Base-by-base conservation (phyloP, 2,329 filamentous ascomycete species). In the Pestalotiopsis sp. region DNA sequence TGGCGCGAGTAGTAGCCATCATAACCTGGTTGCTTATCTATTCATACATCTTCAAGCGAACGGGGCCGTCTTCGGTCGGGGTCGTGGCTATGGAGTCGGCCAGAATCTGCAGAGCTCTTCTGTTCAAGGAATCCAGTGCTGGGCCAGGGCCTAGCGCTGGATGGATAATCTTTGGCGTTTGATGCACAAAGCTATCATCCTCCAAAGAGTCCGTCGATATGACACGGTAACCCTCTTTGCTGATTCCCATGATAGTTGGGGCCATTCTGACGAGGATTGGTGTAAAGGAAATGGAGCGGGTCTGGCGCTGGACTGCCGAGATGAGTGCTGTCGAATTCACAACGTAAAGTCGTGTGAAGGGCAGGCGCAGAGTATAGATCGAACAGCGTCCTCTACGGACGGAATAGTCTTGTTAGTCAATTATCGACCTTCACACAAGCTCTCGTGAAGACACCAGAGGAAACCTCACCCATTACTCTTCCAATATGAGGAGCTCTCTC, bases 1-100 rank as follows among this genome's bases (percentile, higher is more conserved):
- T 67, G 11, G 13, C 39, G 1, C 11, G 31, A 27, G 71, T 68
- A 11, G n/a, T n/a, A 3, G 67, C 64, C 23, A 69, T 66, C 64
- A 71, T 68, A 17, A 60, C 57, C 25, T 36, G 4, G 2, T n/a
- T 1, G 3, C 11, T 13, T 14, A 11, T 14, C 63, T n/a, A 67
- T 65, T 39, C 27, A 66, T 9, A 69, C 27, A 41, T 31, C 27
- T 31, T 31, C 6, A 31, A 7, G 1, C 6, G 27, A 31, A 31
- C 1, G 5, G 27, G 27, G 1, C 6, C 31, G 2, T 9, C 31
- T 31, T 2, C 31, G 31, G 1, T 2, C 2, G 31, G 2, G 2
- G 7, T 9, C 7, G 9, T 9, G 6, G 31, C 31, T 2, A 31
- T 1, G 9, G 31, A 31, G 1, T 9, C 31, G 6, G 31, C 31